These are phyloP conservation scores for Coniochaeta sp. DNA, from an alignment of 2,329 filamentous ascomycete genomes.

Conservation along the genomic window DNA sequence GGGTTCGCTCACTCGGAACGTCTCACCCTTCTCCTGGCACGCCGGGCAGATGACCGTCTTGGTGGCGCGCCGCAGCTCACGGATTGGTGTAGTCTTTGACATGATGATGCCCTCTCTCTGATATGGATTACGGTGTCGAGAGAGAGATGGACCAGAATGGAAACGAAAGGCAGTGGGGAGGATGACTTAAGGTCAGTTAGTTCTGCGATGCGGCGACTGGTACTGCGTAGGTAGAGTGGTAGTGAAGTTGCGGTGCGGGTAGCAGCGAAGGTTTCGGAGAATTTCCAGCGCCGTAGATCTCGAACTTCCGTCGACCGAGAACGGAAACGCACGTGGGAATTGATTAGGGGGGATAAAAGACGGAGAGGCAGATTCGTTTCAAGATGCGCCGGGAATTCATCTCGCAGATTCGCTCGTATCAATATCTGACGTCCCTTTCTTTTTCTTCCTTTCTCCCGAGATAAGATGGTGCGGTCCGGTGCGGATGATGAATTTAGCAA, in stretches of 20 bases:
- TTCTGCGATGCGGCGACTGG: background rate
- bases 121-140: background rate
- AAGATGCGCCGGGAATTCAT: background rate
- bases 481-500: background rate
- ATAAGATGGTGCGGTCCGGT: background rate
- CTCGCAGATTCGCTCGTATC: background rate
- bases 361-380: background rate
- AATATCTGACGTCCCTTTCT: too few relatives aligned
- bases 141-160: background rate
- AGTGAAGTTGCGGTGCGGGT: too few relatives aligned
- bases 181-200: background rate
- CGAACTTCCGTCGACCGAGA: background rate
- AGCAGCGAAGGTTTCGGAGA: too few relatives aligned
- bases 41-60: slow-evolving; percentile 1
- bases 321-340: background rate
- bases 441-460: background rate
- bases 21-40: background rate
- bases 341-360: background rate
- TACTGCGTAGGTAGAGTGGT: background rate
- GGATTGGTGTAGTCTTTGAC: background rate
- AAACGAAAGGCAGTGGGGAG: background rate
- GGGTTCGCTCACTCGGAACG: background rate
- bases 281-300: background rate
- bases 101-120: background rate
- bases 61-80: background rate